These are phyloP conservation scores for Azolla pinnata DNA, from an alignment of 75 land plant species.

Conservation along the genomic window DNA sequence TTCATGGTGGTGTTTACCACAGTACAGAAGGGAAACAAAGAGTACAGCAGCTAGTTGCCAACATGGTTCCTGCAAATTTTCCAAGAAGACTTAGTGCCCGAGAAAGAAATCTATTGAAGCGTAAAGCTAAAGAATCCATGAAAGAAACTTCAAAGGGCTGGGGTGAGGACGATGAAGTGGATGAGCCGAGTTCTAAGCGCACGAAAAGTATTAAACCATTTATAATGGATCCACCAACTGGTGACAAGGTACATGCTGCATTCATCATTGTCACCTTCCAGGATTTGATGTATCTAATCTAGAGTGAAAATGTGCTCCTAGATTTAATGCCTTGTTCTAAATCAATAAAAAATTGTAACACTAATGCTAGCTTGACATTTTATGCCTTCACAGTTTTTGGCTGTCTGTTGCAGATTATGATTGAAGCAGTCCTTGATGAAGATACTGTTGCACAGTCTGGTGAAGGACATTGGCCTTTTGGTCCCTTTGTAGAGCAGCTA, in stretches of 20 bases:
- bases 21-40: slow-evolving; percentile 24
- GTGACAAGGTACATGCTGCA: slow-evolving; percentile 26
- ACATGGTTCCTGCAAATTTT: slow-evolving; percentile 51
- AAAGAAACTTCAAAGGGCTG: slow-evolving; percentile 68
- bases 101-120: slow-evolving; percentile 70
- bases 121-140: slow-evolving; percentile 78
- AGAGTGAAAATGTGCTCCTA: neutral
- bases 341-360: too few species aligned
- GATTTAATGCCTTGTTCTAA: too few species aligned
- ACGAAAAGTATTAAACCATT: slow-evolving; percentile 29
- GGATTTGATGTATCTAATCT: too few species aligned
- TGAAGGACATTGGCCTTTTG: slow-evolving; percentile 87
- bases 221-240: slow-evolving; percentile 28
- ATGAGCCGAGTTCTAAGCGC: slow-evolving; percentile 32
- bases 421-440: slow-evolving; percentile 49
- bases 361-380: too few species aligned
- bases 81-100: slow-evolving; percentile 79
- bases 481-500: slow-evolving; percentile 74
- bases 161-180: slow-evolving; percentile 66
- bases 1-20: slow-evolving; percentile 8
- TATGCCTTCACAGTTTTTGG: too few species aligned
- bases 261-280: neutral
- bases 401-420: slow-evolving; percentile 33
- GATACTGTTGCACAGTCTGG: slow-evolving; percentile 46
- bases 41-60: slow-evolving; percentile 65